Base-by-base conservation (phyloP, 2,329 filamentous ascomycete species). In the Aspergillus brunneoviolaceus region DNA sequence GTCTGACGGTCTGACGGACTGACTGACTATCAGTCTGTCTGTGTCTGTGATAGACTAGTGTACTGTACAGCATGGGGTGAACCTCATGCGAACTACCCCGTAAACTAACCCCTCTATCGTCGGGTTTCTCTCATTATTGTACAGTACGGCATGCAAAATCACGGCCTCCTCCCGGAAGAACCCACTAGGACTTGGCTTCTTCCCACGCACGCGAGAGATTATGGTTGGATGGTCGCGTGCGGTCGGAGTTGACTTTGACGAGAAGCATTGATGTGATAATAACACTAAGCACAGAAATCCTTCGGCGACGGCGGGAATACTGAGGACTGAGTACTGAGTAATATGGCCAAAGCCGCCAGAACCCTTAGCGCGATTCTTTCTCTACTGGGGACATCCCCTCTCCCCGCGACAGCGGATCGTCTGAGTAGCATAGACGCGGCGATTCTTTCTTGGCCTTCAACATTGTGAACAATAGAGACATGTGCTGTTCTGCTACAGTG, bases 341-440 rank as follows among this genome's bases (percentile, higher is more conserved):
- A 29, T 29, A 29, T 29, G 5, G 27, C 27, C 27, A 29, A 29
- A 29, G 27, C 27, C 27, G 27, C 49, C 49, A 25, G 56, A 59
- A 23, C 56, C 53, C 55, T 63, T 58, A 60, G 61, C 52, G 59
- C 51, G 56, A 35, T 33, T 45, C 35, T 27, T 33, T 45, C 31
- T 11, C 23, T 51, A 42, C 35, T 55, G 45, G 51, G 59, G 45
- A 50, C 33, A 5, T 16, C 33, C 33, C 33, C 33, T 53, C 48
- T 59, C 35, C 57, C 60, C 62, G 62, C 60, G 57, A 60, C 51
- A 48, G 51, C 60, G 62, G 57, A 51, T 49, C 62, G 50, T 48
- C 58, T 60, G 53, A 19, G 39, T 45, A 5, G 39, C 39, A 45
- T 45, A n/a, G 39, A 25, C 10, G 51, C 54, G 45, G 47, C 27